A percentile compares a stretch with the other conserved stretches of the same genome.
Conservation (phyloP, 257 asterid genomes). For the Solanum ahanhuiri region DNA sequence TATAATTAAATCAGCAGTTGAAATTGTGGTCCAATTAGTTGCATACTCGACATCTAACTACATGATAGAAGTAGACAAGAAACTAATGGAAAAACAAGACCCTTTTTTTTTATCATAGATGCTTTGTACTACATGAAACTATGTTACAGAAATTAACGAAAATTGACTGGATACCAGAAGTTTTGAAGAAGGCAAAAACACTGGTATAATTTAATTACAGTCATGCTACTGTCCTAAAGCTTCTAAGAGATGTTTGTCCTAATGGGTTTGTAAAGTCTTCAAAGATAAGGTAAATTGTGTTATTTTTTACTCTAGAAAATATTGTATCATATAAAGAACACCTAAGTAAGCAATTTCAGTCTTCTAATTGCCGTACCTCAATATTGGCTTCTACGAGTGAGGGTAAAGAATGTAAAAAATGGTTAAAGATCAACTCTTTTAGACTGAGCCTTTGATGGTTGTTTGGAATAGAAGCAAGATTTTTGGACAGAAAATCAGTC, state of each 20-base stretch:
- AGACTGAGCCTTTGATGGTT: slow-evolving; percentile 26
- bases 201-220: slow-evolving; percentile 27
- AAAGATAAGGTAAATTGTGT: too few species aligned
- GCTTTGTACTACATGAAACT: too few species aligned
- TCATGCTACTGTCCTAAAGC: slow-evolving; percentile 10
- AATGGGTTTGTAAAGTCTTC: slow-evolving; percentile 6
- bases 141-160: slow-evolving; percentile 8
- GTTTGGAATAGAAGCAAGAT: background rate
- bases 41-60: slow-evolving; percentile 17
- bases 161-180: slow-evolving; percentile 9
- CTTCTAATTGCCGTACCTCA: slow-evolving; percentile 12
- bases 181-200: slow-evolving; percentile 29
- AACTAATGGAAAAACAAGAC: slow-evolving; percentile 19
- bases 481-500: too few species aligned
- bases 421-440: slow-evolving; percentile 10
- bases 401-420: too few species aligned
- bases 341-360: background rate
- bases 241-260: slow-evolving; percentile 10
- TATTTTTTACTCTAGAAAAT: too few species aligned
- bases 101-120: slow-evolving; percentile 25
- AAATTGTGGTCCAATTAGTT: slow-evolving; percentile 21
- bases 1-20: background rate
- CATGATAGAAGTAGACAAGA: slow-evolving; percentile 33
- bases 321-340: too few species aligned
- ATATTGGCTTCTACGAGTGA: background rate